Base-by-base conservation (phyloP, 352 stramenopile genomes). In the Lagenidium sp. region DNA sequence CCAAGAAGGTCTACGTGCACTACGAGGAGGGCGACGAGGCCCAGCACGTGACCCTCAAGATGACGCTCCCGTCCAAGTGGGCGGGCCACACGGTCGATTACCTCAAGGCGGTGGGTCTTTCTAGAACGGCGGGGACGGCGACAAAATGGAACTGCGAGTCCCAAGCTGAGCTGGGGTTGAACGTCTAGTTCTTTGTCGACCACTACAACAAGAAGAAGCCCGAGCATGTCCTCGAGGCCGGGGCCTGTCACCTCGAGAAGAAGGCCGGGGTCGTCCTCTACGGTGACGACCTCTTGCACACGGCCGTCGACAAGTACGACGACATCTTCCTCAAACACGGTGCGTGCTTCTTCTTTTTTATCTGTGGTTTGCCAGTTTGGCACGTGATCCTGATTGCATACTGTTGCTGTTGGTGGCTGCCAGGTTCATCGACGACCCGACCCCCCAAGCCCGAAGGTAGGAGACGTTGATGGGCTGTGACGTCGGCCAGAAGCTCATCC, bases 1-100 rank as follows among this genome's bases (percentile, higher is more conserved):
- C 78, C 44, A 92, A 92, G 74, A 93, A 93, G 47, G 76, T 89
- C 53, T 93, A 93, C 65, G 83, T 93, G 61, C 80, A 93, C 68
- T 90, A 83, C 45, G 77, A 93, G 18, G 80, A 93, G 42, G 53
- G 57, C 13, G 67, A 72, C 12, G 73, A 83, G 41, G 51, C 54
- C 47, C 60, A 74, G 41, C 64, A 82, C 35, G 48, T 90, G 31
- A 90, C 75, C 53, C 75, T 93, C 47, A 93, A 93, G 65, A 86
- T 93, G 72, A 93, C 80, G 47, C 63, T 93, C 24, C 80, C 80
- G 40, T 87, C 75, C 50, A 93, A 89, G 63, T 93, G 80, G 77
- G 71, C 75, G 37, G 71, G 74, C 36, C 73, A 88, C 53, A 79
- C 69, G 8, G 66, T 89, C 19, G 80, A 90, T 47, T 85, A 87